Conservation (phyloP, 345 rosid genomes). For the Reutealis trisperma region DNA sequence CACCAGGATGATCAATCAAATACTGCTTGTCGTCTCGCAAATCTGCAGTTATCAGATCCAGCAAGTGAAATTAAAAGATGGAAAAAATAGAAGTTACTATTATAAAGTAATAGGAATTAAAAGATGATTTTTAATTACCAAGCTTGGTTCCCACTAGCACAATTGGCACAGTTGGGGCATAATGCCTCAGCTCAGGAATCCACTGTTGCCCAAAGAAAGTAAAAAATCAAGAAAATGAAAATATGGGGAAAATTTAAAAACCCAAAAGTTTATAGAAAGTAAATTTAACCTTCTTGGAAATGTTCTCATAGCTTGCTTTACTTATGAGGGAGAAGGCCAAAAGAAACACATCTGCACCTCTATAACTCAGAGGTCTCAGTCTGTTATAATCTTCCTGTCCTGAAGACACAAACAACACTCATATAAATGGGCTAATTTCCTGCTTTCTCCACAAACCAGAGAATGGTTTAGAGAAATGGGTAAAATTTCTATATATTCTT, state of each 20-base stretch:
- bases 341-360: constrained; percentile 63
- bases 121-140: constrained; percentile 29
- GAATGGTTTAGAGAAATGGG: not conserved
- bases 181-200: constrained; percentile 57
- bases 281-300: constrained; percentile 44
- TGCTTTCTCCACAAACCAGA: not conserved
- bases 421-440: not conserved
- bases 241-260: not conserved
- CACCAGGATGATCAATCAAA: constrained; percentile 46
- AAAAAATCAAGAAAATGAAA: not conserved
- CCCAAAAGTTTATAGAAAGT: not conserved
- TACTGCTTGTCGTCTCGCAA: constrained; percentile 52
- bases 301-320: constrained; percentile 57
- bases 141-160: constrained; percentile 57
- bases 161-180: constrained; percentile 56
- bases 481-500: not conserved
- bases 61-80: not conserved
- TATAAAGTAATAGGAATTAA: no score
- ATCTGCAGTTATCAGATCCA: constrained; percentile 36
- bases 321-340: constrained; percentile 50
- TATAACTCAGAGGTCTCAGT: constrained; percentile 57
- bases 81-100: not conserved
- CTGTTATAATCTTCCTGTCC: constrained; percentile 66
- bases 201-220: constrained; percentile 28
- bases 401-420: constrained; percentile 18